These are phyloP conservation scores for Nakazawaea molendinolei DNA, from an alignment of 805 yeast species.

Conservation along the genomic window DNA sequence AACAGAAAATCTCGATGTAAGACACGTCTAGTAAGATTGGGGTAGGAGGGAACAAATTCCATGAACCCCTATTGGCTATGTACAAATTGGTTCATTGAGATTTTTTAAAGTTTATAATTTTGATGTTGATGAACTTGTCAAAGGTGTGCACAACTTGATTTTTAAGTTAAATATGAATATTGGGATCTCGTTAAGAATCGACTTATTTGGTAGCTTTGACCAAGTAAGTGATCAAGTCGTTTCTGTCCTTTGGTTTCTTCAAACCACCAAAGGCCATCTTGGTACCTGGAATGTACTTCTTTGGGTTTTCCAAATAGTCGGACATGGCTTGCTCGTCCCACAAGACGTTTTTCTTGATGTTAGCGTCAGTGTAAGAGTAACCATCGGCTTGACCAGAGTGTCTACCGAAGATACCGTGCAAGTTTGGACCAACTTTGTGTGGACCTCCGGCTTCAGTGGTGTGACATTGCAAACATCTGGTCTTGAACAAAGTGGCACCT, in stretches of 20 bases:
- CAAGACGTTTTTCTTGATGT: constrained; percentile 87
- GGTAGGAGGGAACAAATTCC: too few relatives aligned
- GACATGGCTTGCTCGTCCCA: constrained; percentile 88
- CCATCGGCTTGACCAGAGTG: constrained; percentile 88
- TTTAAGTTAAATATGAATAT: too few relatives aligned
- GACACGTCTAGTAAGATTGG: too few relatives aligned
- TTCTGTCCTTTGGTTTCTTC: constrained; percentile 98
- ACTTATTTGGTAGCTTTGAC: constrained; percentile 41
- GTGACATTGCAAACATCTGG: constrained; percentile 99
- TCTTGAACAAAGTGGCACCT: constrained; percentile 98
- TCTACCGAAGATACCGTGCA: constrained; percentile 93
- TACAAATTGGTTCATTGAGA: too few relatives aligned
- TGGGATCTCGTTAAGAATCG: too few relatives aligned
- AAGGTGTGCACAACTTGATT: too few relatives aligned
- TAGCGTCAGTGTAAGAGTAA: constrained; percentile 95
- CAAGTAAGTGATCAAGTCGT: constrained; percentile 90
- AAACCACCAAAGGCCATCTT: constrained; percentile 99
- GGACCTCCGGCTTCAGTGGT: constrained; percentile 94
- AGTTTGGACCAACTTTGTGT: constrained; percentile 98
- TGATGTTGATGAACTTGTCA: too few relatives aligned
- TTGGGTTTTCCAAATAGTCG: constrained; percentile 98
- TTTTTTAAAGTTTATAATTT: too few relatives aligned
- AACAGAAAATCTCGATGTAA: too few relatives aligned
- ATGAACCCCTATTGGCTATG: too few relatives aligned
- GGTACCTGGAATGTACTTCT: constrained; percentile 99